Evolutionary conservation across 345 rosid species (phyloP).

Genomic region (Anacardium occidentale): DNA sequence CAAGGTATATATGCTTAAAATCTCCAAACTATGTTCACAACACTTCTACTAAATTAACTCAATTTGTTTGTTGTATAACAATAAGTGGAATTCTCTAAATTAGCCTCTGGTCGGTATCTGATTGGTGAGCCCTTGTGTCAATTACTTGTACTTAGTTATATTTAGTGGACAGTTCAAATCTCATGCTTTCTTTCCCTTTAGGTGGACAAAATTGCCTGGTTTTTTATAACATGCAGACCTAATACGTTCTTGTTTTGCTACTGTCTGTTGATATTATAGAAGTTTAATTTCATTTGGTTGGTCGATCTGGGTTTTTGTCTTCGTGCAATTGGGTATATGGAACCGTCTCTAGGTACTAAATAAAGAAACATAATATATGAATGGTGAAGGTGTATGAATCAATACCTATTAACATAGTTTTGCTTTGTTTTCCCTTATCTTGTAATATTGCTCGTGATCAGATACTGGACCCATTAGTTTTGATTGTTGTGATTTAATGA

Average conservation of each 20-base stretch:
- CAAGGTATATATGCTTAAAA: constrained; percentile 44
- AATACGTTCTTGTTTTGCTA: neutral
- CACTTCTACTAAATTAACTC: neutral
- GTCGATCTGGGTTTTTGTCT: neutral
- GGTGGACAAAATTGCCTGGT: neutral
- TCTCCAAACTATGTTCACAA: neutral
- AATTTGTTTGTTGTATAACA: neutral
- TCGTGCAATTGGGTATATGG: neutral
- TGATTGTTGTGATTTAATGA: neutral
- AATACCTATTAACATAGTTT: neutral
- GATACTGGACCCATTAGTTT: neutral
- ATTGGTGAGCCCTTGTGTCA: neutral
- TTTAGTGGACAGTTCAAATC: neutral
- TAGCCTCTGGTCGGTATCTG: neutral
- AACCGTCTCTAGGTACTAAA: neutral
- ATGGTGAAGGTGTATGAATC: neutral
- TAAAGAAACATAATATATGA: no score
- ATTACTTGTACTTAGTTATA: neutral
- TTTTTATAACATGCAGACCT: neutral
- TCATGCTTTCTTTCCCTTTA: neutral
- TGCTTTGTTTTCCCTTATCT: neutral
- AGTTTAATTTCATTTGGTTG: neutral
- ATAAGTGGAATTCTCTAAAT: neutral
- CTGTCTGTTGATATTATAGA: neutral
- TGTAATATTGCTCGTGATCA: neutral